Evolutionary conservation across 1,139 yeast genomes (phyloP).

Genomic region (Magnusiomyces tetraspermus): DNA sequence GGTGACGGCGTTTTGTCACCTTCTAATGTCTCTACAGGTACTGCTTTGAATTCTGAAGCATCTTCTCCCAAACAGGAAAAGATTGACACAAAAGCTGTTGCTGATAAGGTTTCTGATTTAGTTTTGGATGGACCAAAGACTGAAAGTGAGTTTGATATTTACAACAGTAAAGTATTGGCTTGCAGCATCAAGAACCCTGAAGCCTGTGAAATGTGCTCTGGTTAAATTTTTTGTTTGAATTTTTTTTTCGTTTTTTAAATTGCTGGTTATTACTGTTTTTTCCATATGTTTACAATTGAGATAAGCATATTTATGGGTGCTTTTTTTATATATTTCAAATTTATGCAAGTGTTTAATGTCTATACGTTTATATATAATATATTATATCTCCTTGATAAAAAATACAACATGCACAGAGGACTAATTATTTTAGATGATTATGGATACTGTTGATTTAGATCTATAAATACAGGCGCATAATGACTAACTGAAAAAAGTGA

Average conservation of each 20-base stretch:
- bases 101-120: not conserved
- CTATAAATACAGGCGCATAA: too few species aligned
- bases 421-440: too few species aligned
- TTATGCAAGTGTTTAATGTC: too few species aligned
- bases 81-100: not conserved
- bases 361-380: too few species aligned
- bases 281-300: not conserved
- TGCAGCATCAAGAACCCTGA: constrained; percentile 97
- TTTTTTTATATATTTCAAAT: too few species aligned
- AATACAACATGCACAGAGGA: too few species aligned
- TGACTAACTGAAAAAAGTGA: too few species aligned
- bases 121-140: not conserved
- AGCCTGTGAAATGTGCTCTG: constrained; percentile 98
- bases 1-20: not conserved
- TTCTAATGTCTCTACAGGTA: not conserved
- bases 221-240: constrained; percentile 37
- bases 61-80: not conserved
- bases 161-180: constrained; percentile 85
- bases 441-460: too few species aligned
- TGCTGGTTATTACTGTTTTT: not conserved
- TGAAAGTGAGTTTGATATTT: constrained; percentile 49
- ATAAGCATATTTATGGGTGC: too few species aligned
- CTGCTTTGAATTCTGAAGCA: not conserved
- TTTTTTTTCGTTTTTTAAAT: not conserved
- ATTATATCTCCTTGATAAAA: too few species aligned